Evolutionary conservation across 2,329 filamentous ascomycete genomes (phyloP), one percentile per base, ranked within the genome.

Genomic region (Alternaria brassicae): DNA sequence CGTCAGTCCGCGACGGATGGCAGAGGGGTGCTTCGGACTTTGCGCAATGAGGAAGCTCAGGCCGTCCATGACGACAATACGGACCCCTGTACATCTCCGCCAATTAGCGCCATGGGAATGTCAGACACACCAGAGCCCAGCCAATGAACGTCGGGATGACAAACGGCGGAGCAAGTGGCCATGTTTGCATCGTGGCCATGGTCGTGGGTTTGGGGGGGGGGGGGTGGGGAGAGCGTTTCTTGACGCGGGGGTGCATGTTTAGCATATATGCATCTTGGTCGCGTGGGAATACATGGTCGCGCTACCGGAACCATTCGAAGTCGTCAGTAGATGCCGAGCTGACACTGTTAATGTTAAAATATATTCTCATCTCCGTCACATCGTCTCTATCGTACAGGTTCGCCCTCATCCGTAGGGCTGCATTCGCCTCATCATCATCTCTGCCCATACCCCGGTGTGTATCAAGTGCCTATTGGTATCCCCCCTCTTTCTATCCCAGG

Each of bases 41-140:
- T 60, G 54, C 59, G 44, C 34, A 42, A 56, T 61, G 36, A 52
- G 60, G 57, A 54, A 66, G 61, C 58, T 62, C 42, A 27, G 55
- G 49, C 58, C 53, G 44, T 50, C 53, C 45, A 64, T 63, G 58
- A 70, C 67, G 66, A 70, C 67, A 63, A 56, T 44, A 19, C 13
- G 17, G 3, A 61, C 42, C 61, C 65, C 57, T 57, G 66, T 55
- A 41, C 45, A 34, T 52, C 25, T 50, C 23, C 41, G 51, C 67
- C 66, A 70, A 70, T 70, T 23, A 66, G 27, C 60, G 32, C 21
- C 6, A 17, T 10, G 42, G 15, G 13, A 15, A 51, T 65, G 56
- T 58, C 57, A 65, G 41, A 39, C 21, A 30, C 8, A 17, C 8
- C 4, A 0, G 3, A 15, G 6, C 6, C 9, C 30, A 51, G 32